These are phyloP conservation scores for Quercus dentata DNA, from an alignment of 306 rosid species.

Conservation along the genomic window DNA sequence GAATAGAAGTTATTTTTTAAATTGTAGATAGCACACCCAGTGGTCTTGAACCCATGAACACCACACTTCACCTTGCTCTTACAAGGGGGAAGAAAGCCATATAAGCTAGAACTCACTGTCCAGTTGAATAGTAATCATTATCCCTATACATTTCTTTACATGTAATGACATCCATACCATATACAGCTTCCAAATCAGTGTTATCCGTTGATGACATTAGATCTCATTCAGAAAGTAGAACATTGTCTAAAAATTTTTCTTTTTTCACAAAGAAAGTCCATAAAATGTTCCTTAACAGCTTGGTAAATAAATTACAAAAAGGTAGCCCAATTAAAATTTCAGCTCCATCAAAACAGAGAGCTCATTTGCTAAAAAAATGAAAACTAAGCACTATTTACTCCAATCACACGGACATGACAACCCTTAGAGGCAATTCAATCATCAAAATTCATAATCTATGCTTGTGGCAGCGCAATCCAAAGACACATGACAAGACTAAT, in stretches of 20 bases:
- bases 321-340: neutral
- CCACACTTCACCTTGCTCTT: no score
- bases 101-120: no score
- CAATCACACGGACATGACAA: neutral
- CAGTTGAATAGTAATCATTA: neutral
- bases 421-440: neutral
- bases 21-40: no score
- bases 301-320: neutral
- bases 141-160: neutral
- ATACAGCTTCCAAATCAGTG: neutral
- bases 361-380: neutral
- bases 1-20: neutral
- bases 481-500: neutral
- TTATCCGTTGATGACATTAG: neutral
- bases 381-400: neutral
- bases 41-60: no score
- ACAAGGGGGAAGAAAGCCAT: neutral
- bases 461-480: neutral
- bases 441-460: neutral
- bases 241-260: neutral
- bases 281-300: neutral
- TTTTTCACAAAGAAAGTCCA: neutral
- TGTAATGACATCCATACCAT: neutral
- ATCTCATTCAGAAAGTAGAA: neutral
- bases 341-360: neutral